Conservation (phyloP, 805 yeast species). For the Ogataea haglerorum region DNA sequence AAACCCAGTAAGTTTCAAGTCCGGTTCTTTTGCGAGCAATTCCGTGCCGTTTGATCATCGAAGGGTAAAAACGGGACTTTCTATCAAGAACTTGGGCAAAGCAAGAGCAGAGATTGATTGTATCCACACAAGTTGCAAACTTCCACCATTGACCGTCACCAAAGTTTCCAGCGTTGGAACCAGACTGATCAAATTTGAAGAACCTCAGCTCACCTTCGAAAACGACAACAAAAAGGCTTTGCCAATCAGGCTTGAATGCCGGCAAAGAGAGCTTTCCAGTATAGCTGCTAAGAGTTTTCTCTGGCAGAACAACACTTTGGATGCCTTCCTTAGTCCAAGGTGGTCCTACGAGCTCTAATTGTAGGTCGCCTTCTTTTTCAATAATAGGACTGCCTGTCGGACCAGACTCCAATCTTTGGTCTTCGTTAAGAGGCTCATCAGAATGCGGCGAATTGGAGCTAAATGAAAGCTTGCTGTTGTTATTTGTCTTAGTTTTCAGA, state of each 20-base stretch:
- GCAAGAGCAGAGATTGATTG: slow-evolving; percentile 49
- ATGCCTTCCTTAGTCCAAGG: slow-evolving; percentile 80
- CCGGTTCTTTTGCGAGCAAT: slow-evolving; percentile 33
- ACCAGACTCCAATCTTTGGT: slow-evolving; percentile 7
- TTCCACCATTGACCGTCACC: slow-evolving; percentile 68
- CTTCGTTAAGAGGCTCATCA: slow-evolving; percentile 12
- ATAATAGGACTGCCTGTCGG: slow-evolving; percentile 12
- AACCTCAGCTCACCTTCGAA: slow-evolving; percentile 62
- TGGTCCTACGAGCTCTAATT: slow-evolving; percentile 64
- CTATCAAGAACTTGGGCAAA: slow-evolving; percentile 45
- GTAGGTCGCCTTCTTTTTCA: slow-evolving; percentile 52
- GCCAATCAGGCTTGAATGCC: slow-evolving; percentile 33
- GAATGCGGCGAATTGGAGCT: slow-evolving; percentile 11
- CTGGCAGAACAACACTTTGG: slow-evolving; percentile 34
- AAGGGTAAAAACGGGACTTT: slow-evolving; percentile 19
- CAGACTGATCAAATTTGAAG: slow-evolving; percentile 43
- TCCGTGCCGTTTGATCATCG: slow-evolving; percentile 13
- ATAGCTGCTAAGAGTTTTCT: not conserved
- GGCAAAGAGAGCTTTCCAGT: slow-evolving; percentile 2
- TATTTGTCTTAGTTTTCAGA: slow-evolving; percentile 19
- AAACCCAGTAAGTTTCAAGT: slow-evolving; percentile 45
- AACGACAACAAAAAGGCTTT: slow-evolving; percentile 59
- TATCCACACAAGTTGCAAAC: slow-evolving; percentile 55
- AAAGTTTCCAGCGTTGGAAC: slow-evolving; percentile 9
- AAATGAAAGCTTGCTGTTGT: slow-evolving; percentile 18